phyloP scores from a whole-genome alignment of 257 asterid genomes.

The Rubia yunnanensis region DNA sequence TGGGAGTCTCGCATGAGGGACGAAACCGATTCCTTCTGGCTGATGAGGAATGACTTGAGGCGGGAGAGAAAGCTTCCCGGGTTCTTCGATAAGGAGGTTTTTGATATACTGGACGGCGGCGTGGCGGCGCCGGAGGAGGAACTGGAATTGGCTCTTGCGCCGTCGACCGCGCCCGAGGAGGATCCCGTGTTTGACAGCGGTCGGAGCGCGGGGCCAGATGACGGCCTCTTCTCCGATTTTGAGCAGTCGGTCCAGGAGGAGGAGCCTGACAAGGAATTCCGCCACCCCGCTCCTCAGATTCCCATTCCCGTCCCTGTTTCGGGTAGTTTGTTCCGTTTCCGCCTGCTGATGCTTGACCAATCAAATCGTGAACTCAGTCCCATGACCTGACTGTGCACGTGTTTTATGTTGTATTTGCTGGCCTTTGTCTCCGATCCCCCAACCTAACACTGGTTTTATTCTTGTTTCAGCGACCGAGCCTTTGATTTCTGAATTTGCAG shows the following conservation, averaged over 20 bases:
- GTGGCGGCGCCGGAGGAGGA: constrained; percentile 24
- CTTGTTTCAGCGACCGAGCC: too few species aligned
- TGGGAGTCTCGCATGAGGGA: constrained; percentile 57
- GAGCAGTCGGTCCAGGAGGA: constrained; percentile 59
- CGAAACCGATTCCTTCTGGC: constrained; percentile 82
- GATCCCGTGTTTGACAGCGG: constrained; percentile 76
- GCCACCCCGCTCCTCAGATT: constrained; percentile 28
- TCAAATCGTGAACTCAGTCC: neutral
- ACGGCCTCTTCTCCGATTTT: constrained; percentile 73
- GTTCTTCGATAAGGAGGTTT: constrained; percentile 82
- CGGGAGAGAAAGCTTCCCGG: constrained; percentile 86
- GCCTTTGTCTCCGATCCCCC: too few species aligned
- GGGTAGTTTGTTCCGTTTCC: constrained; percentile 23
- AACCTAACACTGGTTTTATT: too few species aligned
- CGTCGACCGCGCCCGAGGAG: constrained; percentile 18
- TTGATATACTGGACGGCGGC: constrained; percentile 64
- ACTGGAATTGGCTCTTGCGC: constrained; percentile 43
- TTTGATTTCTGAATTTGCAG: constrained; percentile 30
- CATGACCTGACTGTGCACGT: neutral
- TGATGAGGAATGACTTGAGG: constrained; percentile 87
- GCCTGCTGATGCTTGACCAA: neutral
- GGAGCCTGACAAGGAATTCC: constrained; percentile 19
- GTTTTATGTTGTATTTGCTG: too few species aligned
- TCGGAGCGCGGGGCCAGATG: constrained; percentile 63
- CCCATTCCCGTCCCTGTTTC: constrained; percentile 61